Base-by-base conservation (phyloP, 352 stramenopile genomes). In the Globisporangium camurandrum region DNA sequence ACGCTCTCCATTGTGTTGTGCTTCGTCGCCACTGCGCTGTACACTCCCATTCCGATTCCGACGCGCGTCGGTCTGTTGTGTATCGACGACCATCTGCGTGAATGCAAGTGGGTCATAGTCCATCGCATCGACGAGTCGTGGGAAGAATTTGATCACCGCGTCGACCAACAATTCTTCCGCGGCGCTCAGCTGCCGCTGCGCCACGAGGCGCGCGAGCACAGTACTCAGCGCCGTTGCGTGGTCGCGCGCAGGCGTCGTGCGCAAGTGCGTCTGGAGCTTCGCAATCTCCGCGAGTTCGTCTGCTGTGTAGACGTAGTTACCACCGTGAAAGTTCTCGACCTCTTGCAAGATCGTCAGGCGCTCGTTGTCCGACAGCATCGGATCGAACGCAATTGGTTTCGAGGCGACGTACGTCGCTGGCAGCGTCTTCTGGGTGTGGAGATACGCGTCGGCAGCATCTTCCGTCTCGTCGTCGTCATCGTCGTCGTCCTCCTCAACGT, bases 51-150 rank as follows among this genome's bases (percentile, higher is more conserved):
- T n/a, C n/a, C n/a, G n/a, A n/a, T n/a, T n/a, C n/a, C n/a, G n/a
- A n/a, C n/a, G n/a, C n/a, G n/a, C n/a, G n/a, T n/a, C n/a, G n/a
- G n/a, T n/a, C n/a, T n/a, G n/a, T n/a, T n/a, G n/a, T n/a, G 31
- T 33, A 22, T 65, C 68, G 7, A 67, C 72, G 42, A 92, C 80
- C 45, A 87, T 70, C 28, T 81, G 67, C 28, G 80, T 77, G 54
- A 92, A 88, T 31, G 75, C 64, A 19, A 84, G 46, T 20, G 77
- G 76, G 43, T 92, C 81, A 60, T 86, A 79, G 37, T 92, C 81
- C 71, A 89, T 87, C 16, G 78, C 81, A 46, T 92, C 81, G 16
- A 88, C 66, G 4, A 92, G 70, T 11, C 61, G 54, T 19, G 80
- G 71, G 44, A 88, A 89, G 46, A 78, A 69, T 20, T 70, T 69